A percentile compares a stretch with the other conserved stretches of the same genome.
These are phyloP conservation scores for Tremellales sp. DNA, from an alignment of 1,284 basidiomycete species.

Conservation along the genomic window DNA sequence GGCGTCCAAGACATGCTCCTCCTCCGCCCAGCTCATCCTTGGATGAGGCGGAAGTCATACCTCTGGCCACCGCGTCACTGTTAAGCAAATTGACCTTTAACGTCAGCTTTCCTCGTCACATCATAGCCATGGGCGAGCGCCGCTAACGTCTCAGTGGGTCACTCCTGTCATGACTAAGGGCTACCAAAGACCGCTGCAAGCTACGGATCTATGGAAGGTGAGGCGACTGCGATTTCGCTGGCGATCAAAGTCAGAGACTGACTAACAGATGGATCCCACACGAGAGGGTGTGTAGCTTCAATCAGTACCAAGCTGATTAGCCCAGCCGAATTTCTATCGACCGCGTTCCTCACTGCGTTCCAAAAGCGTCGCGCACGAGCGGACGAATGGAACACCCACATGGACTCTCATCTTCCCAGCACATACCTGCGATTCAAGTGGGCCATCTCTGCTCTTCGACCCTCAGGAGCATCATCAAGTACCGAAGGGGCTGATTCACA, in stretches of 20 bases:
- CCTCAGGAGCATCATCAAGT: too few species aligned
- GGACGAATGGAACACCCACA: slow-evolving; percentile 45
- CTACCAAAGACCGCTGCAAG: slow-evolving; percentile 67
- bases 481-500: too few species aligned
- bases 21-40: slow-evolving; percentile 57
- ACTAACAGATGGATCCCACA: slow-evolving; percentile 54
- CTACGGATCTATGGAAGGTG: slow-evolving; percentile 63
- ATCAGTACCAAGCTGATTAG: slow-evolving; percentile 10
- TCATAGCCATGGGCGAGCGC: too few species aligned
- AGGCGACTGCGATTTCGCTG: slow-evolving; percentile 1
- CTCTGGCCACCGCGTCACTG: slow-evolving; percentile 58
- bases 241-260: slow-evolving; percentile 5
- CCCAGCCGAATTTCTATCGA: slow-evolving; percentile 55
- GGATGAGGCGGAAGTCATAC: slow-evolving; percentile 60
- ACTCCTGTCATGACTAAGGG: slow-evolving; percentile 62
- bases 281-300: slow-evolving; percentile 40
- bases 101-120: slow-evolving; percentile 10
- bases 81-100: slow-evolving; percentile 60
- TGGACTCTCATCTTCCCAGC: too few species aligned
- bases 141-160: slow-evolving; percentile 30
- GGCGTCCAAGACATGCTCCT: slow-evolving; percentile 60
- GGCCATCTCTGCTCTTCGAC: slow-evolving; percentile 36
- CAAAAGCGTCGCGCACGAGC: slow-evolving; percentile 25
- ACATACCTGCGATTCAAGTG: too few species aligned
- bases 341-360: slow-evolving; percentile 38